These are phyloP conservation scores for Saccharomyces paradoxus DNA, from an alignment of 805 yeast species.

Conservation along the genomic window DNA sequence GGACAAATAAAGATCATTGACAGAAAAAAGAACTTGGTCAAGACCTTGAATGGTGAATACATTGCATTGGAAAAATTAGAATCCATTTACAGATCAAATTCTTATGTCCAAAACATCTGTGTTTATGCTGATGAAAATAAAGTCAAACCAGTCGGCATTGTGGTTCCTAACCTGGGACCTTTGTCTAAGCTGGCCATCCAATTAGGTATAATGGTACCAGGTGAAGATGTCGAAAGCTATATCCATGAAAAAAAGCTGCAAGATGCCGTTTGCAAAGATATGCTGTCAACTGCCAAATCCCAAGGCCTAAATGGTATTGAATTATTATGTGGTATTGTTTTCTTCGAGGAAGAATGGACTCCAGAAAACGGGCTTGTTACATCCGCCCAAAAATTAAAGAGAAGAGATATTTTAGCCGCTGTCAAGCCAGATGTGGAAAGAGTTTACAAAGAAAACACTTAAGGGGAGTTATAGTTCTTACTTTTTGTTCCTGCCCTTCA, in stretches of 20 bases:
- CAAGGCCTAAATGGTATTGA: slow-evolving; percentile 85
- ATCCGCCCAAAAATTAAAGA: slow-evolving; percentile 91
- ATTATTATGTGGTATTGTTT: slow-evolving; percentile 66
- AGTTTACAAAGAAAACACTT: slow-evolving; percentile 36
- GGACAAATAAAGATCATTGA: slow-evolving; percentile 84
- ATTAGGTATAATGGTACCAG: slow-evolving; percentile 39
- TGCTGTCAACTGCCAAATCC: slow-evolving; percentile 66
- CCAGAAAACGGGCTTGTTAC: slow-evolving; percentile 93
- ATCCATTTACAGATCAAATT: slow-evolving; percentile 78
- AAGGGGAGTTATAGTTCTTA: not conserved
- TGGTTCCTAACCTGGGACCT: slow-evolving; percentile 68
- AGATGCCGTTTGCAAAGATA: slow-evolving; percentile 45
- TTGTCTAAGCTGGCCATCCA: slow-evolving; percentile 54
- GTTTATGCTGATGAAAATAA: slow-evolving; percentile 84
- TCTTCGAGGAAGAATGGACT: slow-evolving; percentile 92
- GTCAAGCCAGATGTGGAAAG: slow-evolving; percentile 60
- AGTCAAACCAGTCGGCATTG: slow-evolving; percentile 87
- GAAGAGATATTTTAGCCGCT: slow-evolving; percentile 74
- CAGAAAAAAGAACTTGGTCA: slow-evolving; percentile 91
- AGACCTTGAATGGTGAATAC: slow-evolving; percentile 94
- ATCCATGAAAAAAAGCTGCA: slow-evolving; percentile 50
- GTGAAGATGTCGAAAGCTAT: slow-evolving; percentile 40
- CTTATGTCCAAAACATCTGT: slow-evolving; percentile 72
- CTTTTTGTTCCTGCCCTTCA: not conserved
- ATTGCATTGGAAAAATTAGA: slow-evolving; percentile 94